phyloP scores from a whole-genome alignment of 2,329 filamentous ascomycete species.

The Curvularia verruculosa region DNA sequence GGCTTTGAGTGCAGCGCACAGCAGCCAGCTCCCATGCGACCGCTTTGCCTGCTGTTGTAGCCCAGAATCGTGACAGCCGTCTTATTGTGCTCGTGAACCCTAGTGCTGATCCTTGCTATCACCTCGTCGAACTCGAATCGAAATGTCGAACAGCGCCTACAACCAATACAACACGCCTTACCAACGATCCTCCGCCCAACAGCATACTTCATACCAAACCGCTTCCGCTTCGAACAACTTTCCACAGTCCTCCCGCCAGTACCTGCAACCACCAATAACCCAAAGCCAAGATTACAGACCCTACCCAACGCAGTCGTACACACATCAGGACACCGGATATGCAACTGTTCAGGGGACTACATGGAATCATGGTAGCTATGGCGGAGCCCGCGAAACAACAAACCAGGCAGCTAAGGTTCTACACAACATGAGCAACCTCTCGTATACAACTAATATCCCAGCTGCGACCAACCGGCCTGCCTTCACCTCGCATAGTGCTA shows the following conservation, averaged over 20 bases:
- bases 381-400: conserved; percentile 32
- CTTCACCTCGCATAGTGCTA: conserved; percentile 31
- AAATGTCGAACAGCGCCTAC: conserved; percentile 39
- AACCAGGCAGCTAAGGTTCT: conserved; percentile 43
- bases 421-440: conserved; percentile 42
- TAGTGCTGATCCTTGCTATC: conserved; percentile 10
- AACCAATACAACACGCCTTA: conserved; percentile 36
- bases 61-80: not conserved
- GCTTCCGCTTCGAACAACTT: conserved; percentile 31
- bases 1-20: not conserved
- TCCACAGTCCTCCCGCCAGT: conserved; percentile 34
- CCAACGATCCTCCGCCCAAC: conserved; percentile 39
- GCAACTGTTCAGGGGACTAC: conserved; percentile 26
- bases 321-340: conserved; percentile 28
- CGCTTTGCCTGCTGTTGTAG: not conserved
- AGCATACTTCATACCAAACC: conserved; percentile 37
- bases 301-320: conserved; percentile 33
- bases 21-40: not conserved
- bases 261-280: conserved; percentile 31
- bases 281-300: conserved; percentile 38
- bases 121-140: conserved; percentile 8
- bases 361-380: conserved; percentile 36
- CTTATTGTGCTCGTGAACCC: conserved; percentile 5
- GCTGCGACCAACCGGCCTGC: conserved; percentile 25
- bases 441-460: conserved; percentile 28